Evolutionary conservation across 2,329 filamentous ascomycete species (phyloP).

Genomic region (Magnaporthiopsis rhizophila): DNA sequence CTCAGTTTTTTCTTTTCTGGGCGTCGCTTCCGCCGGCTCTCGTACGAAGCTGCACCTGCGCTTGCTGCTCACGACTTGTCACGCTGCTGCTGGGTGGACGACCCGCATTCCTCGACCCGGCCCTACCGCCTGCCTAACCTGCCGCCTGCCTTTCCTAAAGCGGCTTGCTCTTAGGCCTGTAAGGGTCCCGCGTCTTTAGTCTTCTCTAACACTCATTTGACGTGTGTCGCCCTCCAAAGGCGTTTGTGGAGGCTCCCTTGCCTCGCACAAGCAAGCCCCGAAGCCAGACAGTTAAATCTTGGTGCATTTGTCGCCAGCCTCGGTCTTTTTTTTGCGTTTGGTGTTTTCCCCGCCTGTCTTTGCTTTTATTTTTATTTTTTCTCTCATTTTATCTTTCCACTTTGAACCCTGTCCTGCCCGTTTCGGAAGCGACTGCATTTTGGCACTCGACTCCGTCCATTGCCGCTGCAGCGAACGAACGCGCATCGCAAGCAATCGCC

Average conservation of each 20-base stretch:
- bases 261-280: background rate
- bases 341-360: background rate
- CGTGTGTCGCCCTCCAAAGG: background rate
- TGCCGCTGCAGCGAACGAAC: background rate
- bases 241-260: background rate
- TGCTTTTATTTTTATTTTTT: constrained; percentile 1
- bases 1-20: background rate
- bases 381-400: too few relatives aligned
- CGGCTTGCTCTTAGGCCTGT: background rate
- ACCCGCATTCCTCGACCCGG: background rate
- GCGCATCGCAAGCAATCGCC: background rate
- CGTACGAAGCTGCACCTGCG: background rate
- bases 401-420: background rate
- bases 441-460: background rate
- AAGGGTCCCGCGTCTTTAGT: background rate
- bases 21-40: background rate
- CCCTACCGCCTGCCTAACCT: background rate
- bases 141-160: background rate
- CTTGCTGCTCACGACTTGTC: background rate
- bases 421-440: background rate
- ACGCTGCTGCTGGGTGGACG: background rate
- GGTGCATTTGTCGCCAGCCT: background rate
- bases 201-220: background rate
- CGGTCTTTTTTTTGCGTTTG: constrained; percentile 1
- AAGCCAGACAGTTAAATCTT: background rate